A percentile compares a stretch with the other conserved stretches of the same genome.
Evolutionary conservation across 1,284 basidiomycete genomes (phyloP).

Genomic region (Sporisorium reilianum): DNA sequence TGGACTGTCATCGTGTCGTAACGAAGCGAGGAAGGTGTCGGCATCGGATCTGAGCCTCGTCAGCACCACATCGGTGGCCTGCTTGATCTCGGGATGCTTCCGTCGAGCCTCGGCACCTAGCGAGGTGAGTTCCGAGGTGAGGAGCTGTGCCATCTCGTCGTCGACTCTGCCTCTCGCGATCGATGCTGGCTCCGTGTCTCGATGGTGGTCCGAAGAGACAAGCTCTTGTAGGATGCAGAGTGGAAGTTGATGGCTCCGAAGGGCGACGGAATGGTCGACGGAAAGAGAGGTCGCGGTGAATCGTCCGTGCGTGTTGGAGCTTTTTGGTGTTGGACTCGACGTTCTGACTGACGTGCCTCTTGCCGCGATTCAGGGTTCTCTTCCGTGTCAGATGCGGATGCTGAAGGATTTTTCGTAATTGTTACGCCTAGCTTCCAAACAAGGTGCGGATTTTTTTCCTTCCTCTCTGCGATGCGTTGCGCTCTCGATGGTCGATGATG

Average conservation of each 20-base stretch:
- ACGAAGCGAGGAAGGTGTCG: slow-evolving; percentile 44
- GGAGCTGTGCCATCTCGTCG: slow-evolving; percentile 59
- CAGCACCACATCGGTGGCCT: slow-evolving; percentile 56
- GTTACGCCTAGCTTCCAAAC: background rate
- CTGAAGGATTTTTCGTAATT: background rate
- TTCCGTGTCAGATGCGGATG: background rate
- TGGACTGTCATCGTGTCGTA: slow-evolving; percentile 20
- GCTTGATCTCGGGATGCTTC: slow-evolving; percentile 66
- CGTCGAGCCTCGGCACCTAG: slow-evolving; percentile 65
- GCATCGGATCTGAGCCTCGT: slow-evolving; percentile 48
- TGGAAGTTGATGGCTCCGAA: slow-evolving; percentile 5
- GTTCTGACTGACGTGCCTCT: background rate
- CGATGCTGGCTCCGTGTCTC: background rate
- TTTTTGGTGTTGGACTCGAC: slow-evolving; percentile 6
- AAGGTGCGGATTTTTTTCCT: background rate
- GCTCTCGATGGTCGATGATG: background rate
- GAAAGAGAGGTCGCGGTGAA: background rate
- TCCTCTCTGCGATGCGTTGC: background rate
- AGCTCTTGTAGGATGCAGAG: background rate
- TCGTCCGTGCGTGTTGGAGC: slow-evolving; percentile 1
- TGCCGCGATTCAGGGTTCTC: slow-evolving; percentile 4
- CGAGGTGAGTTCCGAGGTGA: slow-evolving; percentile 63
- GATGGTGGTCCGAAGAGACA: background rate
- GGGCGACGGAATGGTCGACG: background rate
- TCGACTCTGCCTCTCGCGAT: background rate